These are phyloP conservation scores for Pisolithus orientalis DNA, from an alignment of 768 basidiomycete genomes.

Conservation along the genomic window DNA sequence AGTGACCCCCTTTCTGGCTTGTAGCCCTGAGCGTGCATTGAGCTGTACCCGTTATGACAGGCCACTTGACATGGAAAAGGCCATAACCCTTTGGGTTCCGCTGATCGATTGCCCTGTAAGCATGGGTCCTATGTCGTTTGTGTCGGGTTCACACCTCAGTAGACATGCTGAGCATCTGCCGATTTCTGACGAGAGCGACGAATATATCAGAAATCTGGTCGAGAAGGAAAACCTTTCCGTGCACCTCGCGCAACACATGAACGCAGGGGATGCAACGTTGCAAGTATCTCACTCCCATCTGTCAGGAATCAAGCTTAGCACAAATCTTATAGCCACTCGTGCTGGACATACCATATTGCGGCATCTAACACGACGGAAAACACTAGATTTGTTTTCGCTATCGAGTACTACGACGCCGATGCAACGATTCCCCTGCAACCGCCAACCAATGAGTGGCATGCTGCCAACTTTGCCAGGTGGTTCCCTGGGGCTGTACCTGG, in stretches of 20 bases:
- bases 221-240: no score
- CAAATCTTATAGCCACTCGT: slow-evolving; percentile 1
- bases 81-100: background rate
- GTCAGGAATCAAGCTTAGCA: background rate
- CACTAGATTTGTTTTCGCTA: no score
- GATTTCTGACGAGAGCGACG: slow-evolving; percentile 2
- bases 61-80: slow-evolving; percentile 3
- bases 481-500: background rate
- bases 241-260: no score
- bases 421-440: background rate
- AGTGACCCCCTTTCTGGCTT: background rate
- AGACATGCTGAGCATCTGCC: background rate
- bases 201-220: background rate
- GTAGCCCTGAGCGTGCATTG: background rate
- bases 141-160: no score
- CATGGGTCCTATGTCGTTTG: no score
- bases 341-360: no score
- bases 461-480: slow-evolving; percentile 3
- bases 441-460: background rate
- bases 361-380: no score
- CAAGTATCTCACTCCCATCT: background rate
- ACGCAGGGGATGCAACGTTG: background rate
- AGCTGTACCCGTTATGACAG: background rate
- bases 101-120: no score
- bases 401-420: background rate